Evolutionary conservation across 179 eudicot species (phyloP).

Genomic region (Beta corolliflora): DNA sequence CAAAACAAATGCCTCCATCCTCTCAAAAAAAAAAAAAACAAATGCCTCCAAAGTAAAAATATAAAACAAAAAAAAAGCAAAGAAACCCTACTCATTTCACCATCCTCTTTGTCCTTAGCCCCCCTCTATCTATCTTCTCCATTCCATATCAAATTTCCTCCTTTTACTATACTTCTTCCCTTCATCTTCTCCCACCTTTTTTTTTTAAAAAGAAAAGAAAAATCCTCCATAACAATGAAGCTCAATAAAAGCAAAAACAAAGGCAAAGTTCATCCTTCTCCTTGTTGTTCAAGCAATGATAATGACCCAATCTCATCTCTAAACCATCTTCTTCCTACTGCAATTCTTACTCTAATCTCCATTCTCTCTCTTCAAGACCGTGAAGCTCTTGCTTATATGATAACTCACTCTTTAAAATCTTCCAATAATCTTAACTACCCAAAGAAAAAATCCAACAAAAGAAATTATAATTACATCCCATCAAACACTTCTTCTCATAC

Average conservation of each 20-base stretch:
- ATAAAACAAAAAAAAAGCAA: neutral
- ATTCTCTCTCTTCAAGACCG: slow-evolving; percentile 58
- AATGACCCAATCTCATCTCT: slow-evolving; percentile 39
- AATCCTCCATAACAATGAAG: slow-evolving; percentile 32
- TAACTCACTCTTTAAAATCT: slow-evolving; percentile 53
- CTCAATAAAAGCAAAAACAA: slow-evolving; percentile 53
- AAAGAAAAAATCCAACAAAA: slow-evolving; percentile 18
- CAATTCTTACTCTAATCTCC: slow-evolving; percentile 50
- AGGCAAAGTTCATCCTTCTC: slow-evolving; percentile 74
- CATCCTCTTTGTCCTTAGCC: too few species aligned
- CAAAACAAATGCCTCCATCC: neutral
- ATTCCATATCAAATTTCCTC: neutral
- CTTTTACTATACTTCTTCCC: too few species aligned
- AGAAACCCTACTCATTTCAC: neutral
- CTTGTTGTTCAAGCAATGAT: slow-evolving; percentile 21
- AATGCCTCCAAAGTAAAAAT: too few species aligned
- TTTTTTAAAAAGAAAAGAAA: neutral
- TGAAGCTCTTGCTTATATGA: slow-evolving; percentile 66
- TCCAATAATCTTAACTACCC: neutral
- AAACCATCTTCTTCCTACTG: slow-evolving; percentile 59
- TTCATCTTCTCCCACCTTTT: neutral
- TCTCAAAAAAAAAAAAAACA: too few species aligned
- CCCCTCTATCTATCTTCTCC: neutral
- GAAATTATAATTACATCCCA: neutral
- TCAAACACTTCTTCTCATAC: slow-evolving; percentile 25